Evolutionary conservation across 345 rosid species (phyloP), one percentile per base, ranked within the genome.

Genomic region (Capsella bursapastoris): DNA sequence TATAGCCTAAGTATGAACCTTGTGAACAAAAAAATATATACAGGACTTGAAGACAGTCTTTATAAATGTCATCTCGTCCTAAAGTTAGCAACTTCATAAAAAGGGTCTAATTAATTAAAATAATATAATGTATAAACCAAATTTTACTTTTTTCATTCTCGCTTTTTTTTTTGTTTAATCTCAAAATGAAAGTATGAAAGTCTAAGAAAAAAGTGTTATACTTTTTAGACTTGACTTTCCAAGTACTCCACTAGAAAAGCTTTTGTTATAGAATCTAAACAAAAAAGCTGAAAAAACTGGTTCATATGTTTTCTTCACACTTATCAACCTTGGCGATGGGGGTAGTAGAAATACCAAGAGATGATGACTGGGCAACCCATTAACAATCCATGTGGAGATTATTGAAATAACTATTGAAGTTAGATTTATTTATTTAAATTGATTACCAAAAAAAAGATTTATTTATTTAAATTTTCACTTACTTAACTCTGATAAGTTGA

Each of bases 181-280:
- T 22, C 27, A 22, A 27, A 57, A 7, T 56, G 9, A 49, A 74
- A 45, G 53, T 68, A 10, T 8, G 18, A 13, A 41, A 51, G 45
- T 28, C 11, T 47, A 25, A 56, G 10, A 50, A 66, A 74, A 22
- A 74, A 48, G 8, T 67, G 55, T 58, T 9, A 6, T 53, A 27
- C 55, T 63, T 9, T 49, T 4, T 40, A 60, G 48, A 41, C 56
- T 59, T 59, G 64, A 68, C 68, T 75, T 67, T 59, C 56, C 7
- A 29, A 66, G 18, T 37, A 66, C 43, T 60, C 40, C 38, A 57
- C 48, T 7, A 29, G 18, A 74, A 43, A 58, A 31, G 57, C 13
- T 43, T 61, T 68, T 51, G 64, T 60, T 60, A 5, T 43, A 75
- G 31, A 68, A 68, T 67, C 68, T 66, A 74, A 59, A 38, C 41